phyloP scores from a whole-genome alignment of 345 rosid genomes.

The Brassica cretica region DNA sequence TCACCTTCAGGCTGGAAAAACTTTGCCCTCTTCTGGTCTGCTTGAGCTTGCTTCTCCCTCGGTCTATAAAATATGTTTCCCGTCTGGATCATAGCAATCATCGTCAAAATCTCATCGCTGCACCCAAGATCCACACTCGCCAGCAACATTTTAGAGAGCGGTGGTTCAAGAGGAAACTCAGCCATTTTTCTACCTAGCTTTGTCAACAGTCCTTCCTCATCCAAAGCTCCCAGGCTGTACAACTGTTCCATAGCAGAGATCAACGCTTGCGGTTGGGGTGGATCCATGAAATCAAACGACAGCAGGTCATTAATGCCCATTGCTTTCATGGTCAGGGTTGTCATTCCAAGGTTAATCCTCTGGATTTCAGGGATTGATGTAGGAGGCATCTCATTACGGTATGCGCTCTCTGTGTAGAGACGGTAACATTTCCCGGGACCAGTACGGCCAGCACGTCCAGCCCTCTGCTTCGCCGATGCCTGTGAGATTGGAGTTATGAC shows the following conservation, averaged over 20 bases:
- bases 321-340: slow-evolving; percentile 76
- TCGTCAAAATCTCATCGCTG: slow-evolving; percentile 89
- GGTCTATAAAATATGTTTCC: slow-evolving; percentile 91
- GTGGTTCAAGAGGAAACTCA: slow-evolving; percentile 92
- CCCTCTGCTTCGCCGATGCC: slow-evolving; percentile 85
- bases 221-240: slow-evolving; percentile 81
- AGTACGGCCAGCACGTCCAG: slow-evolving; percentile 88
- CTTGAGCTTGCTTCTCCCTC: slow-evolving; percentile 92
- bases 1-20: slow-evolving; percentile 93
- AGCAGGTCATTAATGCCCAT: slow-evolving; percentile 83
- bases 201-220: slow-evolving; percentile 88
- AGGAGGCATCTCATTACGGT: slow-evolving; percentile 62
- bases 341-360: slow-evolving; percentile 77
- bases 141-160: slow-evolving; percentile 84
- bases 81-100: slow-evolving; percentile 88
- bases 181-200: slow-evolving; percentile 97
- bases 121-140: slow-evolving; percentile 96
- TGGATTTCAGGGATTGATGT: slow-evolving; percentile 86
- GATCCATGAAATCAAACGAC: slow-evolving; percentile 47
- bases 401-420: slow-evolving; percentile 76
- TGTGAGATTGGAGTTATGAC: slow-evolving; percentile 83
- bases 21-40: slow-evolving; percentile 89
- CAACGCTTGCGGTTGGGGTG: slow-evolving; percentile 62
- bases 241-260: slow-evolving; percentile 92
- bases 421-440: slow-evolving; percentile 90